These are phyloP conservation scores for Blumeria hordei DNA, from an alignment of 2,329 filamentous ascomycete species.

Conservation along the genomic window DNA sequence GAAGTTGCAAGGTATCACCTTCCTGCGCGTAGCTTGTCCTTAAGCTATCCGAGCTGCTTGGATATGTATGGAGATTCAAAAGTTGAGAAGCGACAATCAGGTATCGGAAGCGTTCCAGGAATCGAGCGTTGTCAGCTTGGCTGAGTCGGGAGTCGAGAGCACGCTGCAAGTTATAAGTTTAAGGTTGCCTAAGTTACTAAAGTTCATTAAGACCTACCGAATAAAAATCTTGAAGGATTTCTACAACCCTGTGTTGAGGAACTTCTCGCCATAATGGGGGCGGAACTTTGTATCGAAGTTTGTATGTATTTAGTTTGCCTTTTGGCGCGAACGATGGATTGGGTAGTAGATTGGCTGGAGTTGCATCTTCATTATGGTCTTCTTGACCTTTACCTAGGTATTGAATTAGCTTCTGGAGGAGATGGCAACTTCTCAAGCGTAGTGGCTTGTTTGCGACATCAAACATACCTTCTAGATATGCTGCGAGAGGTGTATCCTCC, in stretches of 20 bases:
- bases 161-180: constrained; percentile 22
- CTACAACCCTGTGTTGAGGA: constrained; percentile 18
- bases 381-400: constrained; percentile 20
- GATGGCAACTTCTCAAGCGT: background rate
- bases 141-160: constrained; percentile 50
- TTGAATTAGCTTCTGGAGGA: background rate
- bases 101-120: constrained; percentile 83
- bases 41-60: constrained; percentile 15
- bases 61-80: constrained; percentile 42
- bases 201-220: constrained; percentile 20
- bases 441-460: background rate
- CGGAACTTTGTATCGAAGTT: constrained; percentile 26
- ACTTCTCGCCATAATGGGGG: constrained; percentile 21
- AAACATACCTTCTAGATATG: constrained; percentile 61
- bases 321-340: constrained; percentile 26
- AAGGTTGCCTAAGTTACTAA: constrained; percentile 3
- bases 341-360: constrained; percentile 8
- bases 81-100: constrained; percentile 80
- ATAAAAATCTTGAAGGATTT: constrained; percentile 24
- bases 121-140: constrained; percentile 56
- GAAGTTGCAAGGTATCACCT: constrained; percentile 11
- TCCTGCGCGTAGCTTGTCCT: constrained; percentile 6
- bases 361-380: constrained; percentile 16
- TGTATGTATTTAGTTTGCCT: constrained; percentile 28
- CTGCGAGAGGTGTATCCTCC: constrained; percentile 67